Conservation (phyloP, 352 stramenopile species). For the Globisporangium perplexum region DNA sequence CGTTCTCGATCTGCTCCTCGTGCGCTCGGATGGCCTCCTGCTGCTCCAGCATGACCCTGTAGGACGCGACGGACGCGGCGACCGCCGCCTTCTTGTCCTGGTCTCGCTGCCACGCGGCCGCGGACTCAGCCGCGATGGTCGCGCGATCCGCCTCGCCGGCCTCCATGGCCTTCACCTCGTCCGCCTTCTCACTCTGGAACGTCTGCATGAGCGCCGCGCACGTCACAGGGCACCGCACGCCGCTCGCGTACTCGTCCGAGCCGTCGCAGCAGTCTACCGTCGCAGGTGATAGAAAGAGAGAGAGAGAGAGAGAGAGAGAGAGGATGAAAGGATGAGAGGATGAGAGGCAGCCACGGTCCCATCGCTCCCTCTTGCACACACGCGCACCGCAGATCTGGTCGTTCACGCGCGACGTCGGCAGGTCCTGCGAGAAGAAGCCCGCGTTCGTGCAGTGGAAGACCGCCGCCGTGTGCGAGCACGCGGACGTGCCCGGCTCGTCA, state of each 20-base stretch:
- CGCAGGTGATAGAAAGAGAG: no score
- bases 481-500: conserved; percentile 86
- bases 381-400: conserved; percentile 65
- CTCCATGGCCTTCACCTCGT: conserved; percentile 70
- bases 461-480: conserved; percentile 59
- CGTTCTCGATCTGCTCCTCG: conserved; percentile 40
- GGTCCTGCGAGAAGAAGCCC: conserved; percentile 56
- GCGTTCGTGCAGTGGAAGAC: conserved; percentile 71
- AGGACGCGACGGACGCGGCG: conserved; percentile 19
- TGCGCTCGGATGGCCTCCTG: conserved; percentile 25
- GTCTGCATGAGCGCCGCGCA: conserved; percentile 30
- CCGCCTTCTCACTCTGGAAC: conserved; percentile 42
- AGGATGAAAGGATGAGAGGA: no score
- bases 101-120: conserved; percentile 29
- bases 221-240: conserved; percentile 38
- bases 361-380: neutral
- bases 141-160: conserved; percentile 46
- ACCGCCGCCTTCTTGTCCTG: conserved; percentile 23
- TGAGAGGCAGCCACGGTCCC: no score
- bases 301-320: no score
- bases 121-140: conserved; percentile 23
- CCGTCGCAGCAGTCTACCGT: conserved; percentile 80
- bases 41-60: conserved; percentile 36
- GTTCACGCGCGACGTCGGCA: conserved; percentile 66
- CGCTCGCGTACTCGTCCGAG: conserved; percentile 68